Evolutionary conservation across 805 yeast genomes (phyloP).

Genomic region (Yarrowia bubula): DNA sequence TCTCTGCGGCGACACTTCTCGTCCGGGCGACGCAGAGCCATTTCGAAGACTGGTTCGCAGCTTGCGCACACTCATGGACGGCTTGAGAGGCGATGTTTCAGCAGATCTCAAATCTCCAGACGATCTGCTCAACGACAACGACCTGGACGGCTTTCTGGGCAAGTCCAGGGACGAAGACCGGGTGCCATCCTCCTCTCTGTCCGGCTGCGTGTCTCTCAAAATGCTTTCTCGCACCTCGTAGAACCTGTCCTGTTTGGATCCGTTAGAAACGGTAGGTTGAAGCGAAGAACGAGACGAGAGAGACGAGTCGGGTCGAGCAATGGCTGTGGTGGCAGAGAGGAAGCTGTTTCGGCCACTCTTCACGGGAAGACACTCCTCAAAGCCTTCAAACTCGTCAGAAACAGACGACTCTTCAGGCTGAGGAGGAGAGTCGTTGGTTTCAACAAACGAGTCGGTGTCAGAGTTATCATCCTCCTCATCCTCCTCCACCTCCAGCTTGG

Average conservation of each 20-base stretch:
- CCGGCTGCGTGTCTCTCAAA: slow-evolving; percentile 7
- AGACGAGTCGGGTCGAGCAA: slow-evolving; percentile 3
- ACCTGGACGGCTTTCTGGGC: slow-evolving; percentile 5
- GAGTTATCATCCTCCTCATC: neutral
- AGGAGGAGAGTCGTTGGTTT: neutral
- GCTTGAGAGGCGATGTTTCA: neutral
- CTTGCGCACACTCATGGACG: slow-evolving; percentile 10
- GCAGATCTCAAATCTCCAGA: slow-evolving; percentile 2
- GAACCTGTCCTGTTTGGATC: slow-evolving; percentile 20
- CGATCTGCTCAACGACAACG: slow-evolving; percentile 1
- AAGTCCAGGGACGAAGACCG: slow-evolving; percentile 19
- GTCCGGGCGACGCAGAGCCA: slow-evolving; percentile 2
- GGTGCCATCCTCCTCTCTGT: neutral
- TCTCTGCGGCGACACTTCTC: neutral
- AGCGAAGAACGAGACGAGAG: slow-evolving; percentile 10
- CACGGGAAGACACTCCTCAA: slow-evolving; percentile 16
- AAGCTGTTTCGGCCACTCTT: slow-evolving; percentile 17
- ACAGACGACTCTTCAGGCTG: neutral
- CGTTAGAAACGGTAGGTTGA: slow-evolving; percentile 1
- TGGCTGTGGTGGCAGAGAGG: neutral
- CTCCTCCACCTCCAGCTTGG: slow-evolving; percentile 12
- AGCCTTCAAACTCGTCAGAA: slow-evolving; percentile 7
- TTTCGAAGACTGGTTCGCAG: slow-evolving; percentile 7
- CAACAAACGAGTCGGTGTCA: neutral
- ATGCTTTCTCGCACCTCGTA: slow-evolving; percentile 24